A percentile compares a stretch with the other conserved stretches of the same genome.
These are phyloP conservation scores for Ophiosphaerella herpotricha DNA, from an alignment of 2,329 filamentous ascomycete genomes.

Conservation along the genomic window DNA sequence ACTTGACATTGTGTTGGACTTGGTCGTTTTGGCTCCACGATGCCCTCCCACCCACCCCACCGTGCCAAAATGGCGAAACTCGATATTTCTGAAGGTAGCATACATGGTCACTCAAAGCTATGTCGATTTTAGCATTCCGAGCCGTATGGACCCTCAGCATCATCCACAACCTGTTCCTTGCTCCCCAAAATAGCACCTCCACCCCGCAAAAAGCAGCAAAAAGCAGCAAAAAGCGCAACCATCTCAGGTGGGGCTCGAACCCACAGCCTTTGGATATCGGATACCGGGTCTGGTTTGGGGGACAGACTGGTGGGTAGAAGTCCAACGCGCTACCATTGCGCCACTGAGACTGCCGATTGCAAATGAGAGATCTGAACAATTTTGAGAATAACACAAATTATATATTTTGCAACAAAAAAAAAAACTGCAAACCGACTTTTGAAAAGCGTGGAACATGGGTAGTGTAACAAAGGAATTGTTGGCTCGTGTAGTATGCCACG, in stretches of 20 bases:
- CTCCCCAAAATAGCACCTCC: not conserved
- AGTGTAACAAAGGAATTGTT: not conserved
- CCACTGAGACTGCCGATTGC: conserved; percentile 31
- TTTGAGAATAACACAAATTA: conserved; percentile 1
- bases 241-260: conserved; percentile 41
- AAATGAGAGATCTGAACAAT: conserved; percentile 24
- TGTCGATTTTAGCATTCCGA: too few relatives aligned
- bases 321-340: conserved; percentile 43
- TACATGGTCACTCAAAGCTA: too few relatives aligned
- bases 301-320: conserved; percentile 25
- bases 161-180: too few relatives aligned
- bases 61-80: too few relatives aligned
- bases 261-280: conserved; percentile 37
- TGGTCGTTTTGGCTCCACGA: too few relatives aligned
- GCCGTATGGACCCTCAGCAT: too few relatives aligned
- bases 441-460: not conserved
- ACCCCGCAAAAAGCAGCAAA: not conserved
- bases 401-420: not conserved
- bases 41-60: too few relatives aligned
- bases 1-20: too few relatives aligned
- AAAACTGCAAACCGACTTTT: not conserved
- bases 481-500: not conserved
- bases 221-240: conserved; percentile 20
- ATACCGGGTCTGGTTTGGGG: not conserved
- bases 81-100: too few relatives aligned